Evolutionary conservation across 306 rosid species (phyloP), one percentile per base, ranked within the genome.

Genomic region (Malus sylvestris): DNA sequence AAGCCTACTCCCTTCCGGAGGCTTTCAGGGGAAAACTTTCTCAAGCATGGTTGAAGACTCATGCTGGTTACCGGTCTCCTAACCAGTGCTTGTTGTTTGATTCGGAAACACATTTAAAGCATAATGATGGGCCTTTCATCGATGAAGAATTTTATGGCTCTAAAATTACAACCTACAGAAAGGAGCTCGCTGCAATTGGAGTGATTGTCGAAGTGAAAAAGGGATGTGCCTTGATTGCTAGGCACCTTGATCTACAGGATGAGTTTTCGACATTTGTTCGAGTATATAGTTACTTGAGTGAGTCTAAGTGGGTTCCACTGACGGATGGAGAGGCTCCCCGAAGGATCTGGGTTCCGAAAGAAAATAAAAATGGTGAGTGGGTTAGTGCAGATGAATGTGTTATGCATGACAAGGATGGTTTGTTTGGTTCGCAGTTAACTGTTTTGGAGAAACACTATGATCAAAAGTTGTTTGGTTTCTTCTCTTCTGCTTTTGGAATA

Each of bases 41-140:
- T 13, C 29, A 4, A 57, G 25, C 74, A 29, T 93, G 98, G 96
- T 72, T 93, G 78, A 90, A 84, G 89, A 89, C 98, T 3, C 64
- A 77, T 76, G 77, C 57, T 67, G 96, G 89, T 66, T 91, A 87
- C 72, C 65, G 64, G 71, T 20, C 88, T 70, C 96, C 98, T 9
- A 35, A 72, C 25, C 52, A 87, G 78, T 83, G 91, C 72, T 80
- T 85, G 72, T 71, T 90, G 76, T 91, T 86, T 73, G 78, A 74
- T 81, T 75, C 84, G 13, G 59, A 63, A 69, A 33, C 4, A 15
- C 27, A 74, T 68, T 73, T 91, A 79, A 72, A 78, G 80, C 81
- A 57, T 42, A 83, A 68, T 20, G 93, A 91, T 70, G 98, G 91
- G 16, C 96, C 94, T 19, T 93, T 93, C 72, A 70, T 93, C 27